Evolutionary conservation across 257 asterid genomes (phyloP).

Genomic region (Cinchona pubescens): DNA sequence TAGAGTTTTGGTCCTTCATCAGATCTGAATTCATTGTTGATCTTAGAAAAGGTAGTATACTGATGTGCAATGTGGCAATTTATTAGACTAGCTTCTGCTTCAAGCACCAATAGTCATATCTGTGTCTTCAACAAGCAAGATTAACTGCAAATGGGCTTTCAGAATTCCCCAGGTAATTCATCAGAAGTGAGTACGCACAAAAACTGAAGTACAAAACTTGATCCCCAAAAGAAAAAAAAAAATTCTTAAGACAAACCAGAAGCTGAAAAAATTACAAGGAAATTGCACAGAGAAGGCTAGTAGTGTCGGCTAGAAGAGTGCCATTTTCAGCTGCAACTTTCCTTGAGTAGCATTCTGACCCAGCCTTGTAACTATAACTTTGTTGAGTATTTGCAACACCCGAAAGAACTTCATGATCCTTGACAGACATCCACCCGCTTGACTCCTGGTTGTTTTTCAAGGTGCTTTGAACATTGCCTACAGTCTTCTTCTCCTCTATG

Average conservation of each 20-base stretch:
- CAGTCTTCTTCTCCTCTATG: conserved; percentile 34
- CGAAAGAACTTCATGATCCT: conserved; percentile 52
- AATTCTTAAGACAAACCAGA: background rate
- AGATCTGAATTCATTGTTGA: no score
- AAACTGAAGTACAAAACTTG: background rate
- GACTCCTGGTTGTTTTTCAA: conserved; percentile 42
- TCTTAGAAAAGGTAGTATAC: no score
- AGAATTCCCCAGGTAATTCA: background rate
- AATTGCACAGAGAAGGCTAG: conserved; percentile 39
- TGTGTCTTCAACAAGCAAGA: background rate
- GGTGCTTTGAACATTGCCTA: conserved; percentile 22
- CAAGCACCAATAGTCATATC: background rate
- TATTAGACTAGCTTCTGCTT: background rate
- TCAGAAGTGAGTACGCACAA: background rate
- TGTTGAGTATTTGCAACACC: conserved; percentile 56
- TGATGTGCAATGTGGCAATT: background rate
- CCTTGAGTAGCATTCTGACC: conserved; percentile 43
- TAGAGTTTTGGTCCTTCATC: background rate
- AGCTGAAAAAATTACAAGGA: conserved; percentile 19
- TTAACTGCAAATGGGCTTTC: background rate
- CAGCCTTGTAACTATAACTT: conserved; percentile 33
- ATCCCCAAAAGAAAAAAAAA: background rate
- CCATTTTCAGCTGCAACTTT: conserved; percentile 44
- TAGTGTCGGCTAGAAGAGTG: conserved; percentile 26
- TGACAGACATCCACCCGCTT: conserved; percentile 65